Evolutionary conservation across 2,329 filamentous ascomycete genomes (phyloP).

Genomic region (Aureobasidium melanogenum): DNA sequence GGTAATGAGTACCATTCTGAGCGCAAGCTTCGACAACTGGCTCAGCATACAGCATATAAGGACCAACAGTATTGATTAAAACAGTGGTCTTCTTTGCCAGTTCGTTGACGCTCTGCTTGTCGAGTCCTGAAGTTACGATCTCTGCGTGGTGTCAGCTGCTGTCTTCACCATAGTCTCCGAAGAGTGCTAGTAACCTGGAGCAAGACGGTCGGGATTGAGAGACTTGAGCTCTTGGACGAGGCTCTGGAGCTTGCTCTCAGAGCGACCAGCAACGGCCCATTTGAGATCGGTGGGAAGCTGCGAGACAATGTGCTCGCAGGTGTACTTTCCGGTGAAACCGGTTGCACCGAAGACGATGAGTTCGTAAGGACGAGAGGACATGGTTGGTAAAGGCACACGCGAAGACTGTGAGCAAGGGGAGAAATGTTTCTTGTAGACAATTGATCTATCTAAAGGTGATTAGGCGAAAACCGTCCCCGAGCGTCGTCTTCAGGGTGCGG

Average conservation of each 20-base stretch:
- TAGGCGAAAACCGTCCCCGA: not conserved
- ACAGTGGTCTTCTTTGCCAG: constrained; percentile 49
- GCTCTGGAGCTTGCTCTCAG: constrained; percentile 61
- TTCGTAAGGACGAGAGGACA: constrained; percentile 46
- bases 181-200: constrained; percentile 49
- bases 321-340: constrained; percentile 76
- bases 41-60: constrained; percentile 56
- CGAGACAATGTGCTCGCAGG: constrained; percentile 64
- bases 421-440: not conserved
- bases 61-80: constrained; percentile 53
- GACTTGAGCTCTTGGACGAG: constrained; percentile 58
- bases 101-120: constrained; percentile 39
- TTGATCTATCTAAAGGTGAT: not conserved
- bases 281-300: constrained; percentile 65
- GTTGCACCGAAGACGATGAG: constrained; percentile 59
- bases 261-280: constrained; percentile 84
- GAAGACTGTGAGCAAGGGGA: not conserved
- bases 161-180: not conserved
- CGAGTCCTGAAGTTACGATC: constrained; percentile 38
- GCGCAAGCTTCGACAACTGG: constrained; percentile 57
- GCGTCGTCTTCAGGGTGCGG: not conserved
- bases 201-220: constrained; percentile 58
- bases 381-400: not conserved
- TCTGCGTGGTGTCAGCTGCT: constrained; percentile 9
- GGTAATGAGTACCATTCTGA: constrained; percentile 56